A percentile compares a stretch with the other conserved stretches of the same genome.
phyloP scores from a whole-genome alignment of 441 rosid genomes.

The Aleurites moluccanus region DNA sequence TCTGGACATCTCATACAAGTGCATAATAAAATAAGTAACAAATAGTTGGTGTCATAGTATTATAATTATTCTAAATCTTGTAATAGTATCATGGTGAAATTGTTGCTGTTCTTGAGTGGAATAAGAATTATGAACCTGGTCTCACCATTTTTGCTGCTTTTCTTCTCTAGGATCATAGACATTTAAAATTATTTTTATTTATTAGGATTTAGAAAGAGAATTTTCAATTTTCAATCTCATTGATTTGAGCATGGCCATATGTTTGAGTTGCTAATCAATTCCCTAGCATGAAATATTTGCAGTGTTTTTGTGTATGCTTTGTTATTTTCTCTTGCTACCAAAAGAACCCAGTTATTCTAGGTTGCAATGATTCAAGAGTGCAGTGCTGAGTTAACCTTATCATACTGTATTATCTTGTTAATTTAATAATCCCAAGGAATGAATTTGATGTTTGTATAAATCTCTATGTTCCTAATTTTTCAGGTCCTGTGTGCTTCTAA shows the following conservation, averaged over 20 bases:
- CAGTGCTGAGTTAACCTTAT: not conserved
- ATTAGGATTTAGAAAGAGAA: not conserved
- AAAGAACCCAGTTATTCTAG: not conserved
- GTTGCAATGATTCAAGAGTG: constrained; percentile 1
- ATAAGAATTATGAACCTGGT: not conserved
- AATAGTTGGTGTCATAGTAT: not conserved
- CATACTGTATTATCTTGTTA: not conserved
- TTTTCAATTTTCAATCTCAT: not conserved
- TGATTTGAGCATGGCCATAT: not conserved
- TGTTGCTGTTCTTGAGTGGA: not conserved
- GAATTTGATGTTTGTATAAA: not conserved
- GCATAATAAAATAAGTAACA: not conserved
- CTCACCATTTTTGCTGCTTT: not conserved
- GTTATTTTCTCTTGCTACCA: not conserved
- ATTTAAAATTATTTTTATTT: not conserved
- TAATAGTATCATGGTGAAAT: not conserved
- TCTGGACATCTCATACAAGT: not conserved
- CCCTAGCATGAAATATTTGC: not conserved
- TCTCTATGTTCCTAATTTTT: constrained; percentile 9
- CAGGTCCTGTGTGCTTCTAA: constrained; percentile 91
- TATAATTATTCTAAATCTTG: not conserved
- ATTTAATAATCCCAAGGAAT: not conserved
- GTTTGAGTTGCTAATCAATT: not conserved
- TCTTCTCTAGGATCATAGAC: not conserved
- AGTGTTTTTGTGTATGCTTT: not conserved